Evolutionary conservation across 768 basidiomycete genomes (phyloP), one percentile per base, ranked within the genome.

Genomic region (Agrocybe pediades): DNA sequence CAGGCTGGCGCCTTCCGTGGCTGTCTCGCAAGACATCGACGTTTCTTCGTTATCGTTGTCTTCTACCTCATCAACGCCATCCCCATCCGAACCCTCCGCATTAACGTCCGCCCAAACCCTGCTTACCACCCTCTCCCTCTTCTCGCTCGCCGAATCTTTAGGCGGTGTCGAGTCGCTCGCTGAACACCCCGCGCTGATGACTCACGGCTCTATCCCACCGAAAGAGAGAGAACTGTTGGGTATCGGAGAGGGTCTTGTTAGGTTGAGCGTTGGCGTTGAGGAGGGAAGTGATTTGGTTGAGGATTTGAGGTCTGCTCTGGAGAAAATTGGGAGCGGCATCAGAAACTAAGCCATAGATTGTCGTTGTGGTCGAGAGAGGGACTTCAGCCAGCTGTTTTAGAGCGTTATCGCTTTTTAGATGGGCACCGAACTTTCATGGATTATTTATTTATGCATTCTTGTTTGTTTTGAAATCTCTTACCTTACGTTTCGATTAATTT

Each of bases 161-260:
- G 96, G 96, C 1, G 96, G 95, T 0, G 92, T 97, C 5, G 96
- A 98, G 79, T 88, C 86, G 67, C 71, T 98, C 27, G 90, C 90
- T 0, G 95, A 98, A 68, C 78, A 90, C 41, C 95, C 95, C 0
- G 84, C 86, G 41, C 74, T 77, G 70, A 97, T 97, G 95, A 96
- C 93, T 7, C 95, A 97, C 67, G 86, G 83, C 1, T 82, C 82
- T 46, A 84, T 92, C 44, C 87, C 91, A 0, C 77, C 79, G 21
- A 83, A 69, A 1, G 88, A 91, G 68, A 75, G 92, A 9, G 81
- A 74, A 24, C 46, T 71, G 13, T 72, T 94, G 24, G 95, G 95
- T 1, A 92, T 98, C 56, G 83, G 83, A 4, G 86, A 86, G 17
- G 82, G 87, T 56, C 68, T 96, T 54, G 74, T 97, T 2, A 75